A percentile compares a stretch with the other conserved stretches of the same genome.
Conservation (phyloP, 2,329 filamentous ascomycete species). For the Elsinoe arachidis region DNA sequence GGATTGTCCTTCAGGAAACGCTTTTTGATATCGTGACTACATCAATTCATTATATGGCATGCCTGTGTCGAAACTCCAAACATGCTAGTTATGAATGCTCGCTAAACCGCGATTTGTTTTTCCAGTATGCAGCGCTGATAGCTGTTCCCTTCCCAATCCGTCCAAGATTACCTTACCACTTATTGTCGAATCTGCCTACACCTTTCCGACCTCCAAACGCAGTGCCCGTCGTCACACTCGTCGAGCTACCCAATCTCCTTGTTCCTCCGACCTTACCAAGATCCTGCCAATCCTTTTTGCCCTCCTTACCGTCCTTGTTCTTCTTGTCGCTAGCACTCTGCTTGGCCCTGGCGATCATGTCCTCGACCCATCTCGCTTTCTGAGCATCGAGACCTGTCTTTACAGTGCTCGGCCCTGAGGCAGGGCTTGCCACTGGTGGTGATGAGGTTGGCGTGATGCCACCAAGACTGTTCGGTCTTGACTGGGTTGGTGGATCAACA, state of each 20-base stretch:
- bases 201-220: not conserved
- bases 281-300: slow-evolving; percentile 51
- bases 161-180: slow-evolving; percentile 1
- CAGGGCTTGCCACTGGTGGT: not conserved
- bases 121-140: not conserved
- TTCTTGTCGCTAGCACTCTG: slow-evolving; percentile 48
- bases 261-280: slow-evolving; percentile 64
- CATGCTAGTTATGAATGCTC: not conserved
- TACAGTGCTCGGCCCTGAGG: slow-evolving; percentile 2
- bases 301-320: slow-evolving; percentile 26
- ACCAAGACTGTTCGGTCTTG: not conserved
- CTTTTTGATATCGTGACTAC: not conserved
- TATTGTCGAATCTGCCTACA: not conserved
- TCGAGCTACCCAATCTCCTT: slow-evolving; percentile 50
- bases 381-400: slow-evolving; percentile 58
- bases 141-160: not conserved
- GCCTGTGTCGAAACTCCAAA: not conserved
- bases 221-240: slow-evolving; percentile 29
- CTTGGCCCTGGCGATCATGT: slow-evolving; percentile 70
- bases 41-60: not conserved
- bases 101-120: not conserved
- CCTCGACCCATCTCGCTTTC: slow-evolving; percentile 72
- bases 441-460: not conserved
- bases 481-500: not conserved
- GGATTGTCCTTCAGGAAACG: not conserved